Base-by-base conservation (phyloP, 108 stramenopile genomes). In the Nitzschia palea region DNA sequence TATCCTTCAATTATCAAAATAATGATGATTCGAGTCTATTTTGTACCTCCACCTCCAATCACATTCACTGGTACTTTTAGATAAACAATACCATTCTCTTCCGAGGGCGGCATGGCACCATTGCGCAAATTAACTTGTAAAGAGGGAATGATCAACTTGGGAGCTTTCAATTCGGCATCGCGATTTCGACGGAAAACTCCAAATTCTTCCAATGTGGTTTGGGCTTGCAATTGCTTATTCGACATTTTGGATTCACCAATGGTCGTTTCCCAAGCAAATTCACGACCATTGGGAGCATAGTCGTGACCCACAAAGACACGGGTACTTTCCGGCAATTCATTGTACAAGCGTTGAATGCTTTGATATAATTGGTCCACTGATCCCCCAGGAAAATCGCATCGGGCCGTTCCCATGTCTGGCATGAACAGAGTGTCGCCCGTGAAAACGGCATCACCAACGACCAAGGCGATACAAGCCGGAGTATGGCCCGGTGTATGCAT, bases 391-490 rank as follows among this genome's bases (percentile, higher is more conserved):
- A 65, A 65, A 27, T 65, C 65, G 35, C 65, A 65, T 18, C 65
- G 65, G 2, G 65, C 65, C 45, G 65, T 65, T 47, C 65, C 65
- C 65, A 65, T 65, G 33, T 65, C 65, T 4, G 65, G 65, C 65
- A 65, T 65, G 51, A 65, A 65, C 23, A 65, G 33, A 0, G 65
- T 65, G 51, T 65, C 65, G 9, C 65, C 65, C 8, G 65, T 53
- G 30, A 65, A 65, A 10, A 65, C 50, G 15, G 65, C 65, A 53
- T 65, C 65, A 17, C 65, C 65, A 26, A 65, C 25, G 9, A 65
- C 32, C 34, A 65, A 29, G n/a, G 33, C 52, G 36, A 65, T 25
- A 40, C 65, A 65, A 35, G 65, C 65, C 14, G 65, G 65, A 23
- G 65, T 65, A 26, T 65, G 65, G 5, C 65, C 65, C 1, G 65